These are phyloP conservation scores for Aphanocladium album DNA, from an alignment of 2,329 filamentous ascomycete genomes.

Conservation along the genomic window DNA sequence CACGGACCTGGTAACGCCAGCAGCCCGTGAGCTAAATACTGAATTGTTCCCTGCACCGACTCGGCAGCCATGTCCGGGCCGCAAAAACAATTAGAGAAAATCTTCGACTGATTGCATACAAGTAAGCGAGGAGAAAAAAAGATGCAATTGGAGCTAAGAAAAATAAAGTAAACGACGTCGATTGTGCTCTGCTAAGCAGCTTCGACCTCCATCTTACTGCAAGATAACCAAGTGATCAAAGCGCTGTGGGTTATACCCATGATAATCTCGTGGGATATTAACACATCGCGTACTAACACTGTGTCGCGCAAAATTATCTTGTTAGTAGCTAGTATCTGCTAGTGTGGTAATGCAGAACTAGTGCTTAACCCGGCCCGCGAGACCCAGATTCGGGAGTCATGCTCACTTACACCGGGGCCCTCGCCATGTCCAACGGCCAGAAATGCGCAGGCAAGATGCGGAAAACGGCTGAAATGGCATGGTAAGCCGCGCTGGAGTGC, in stretches of 20 bases:
- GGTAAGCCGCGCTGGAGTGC: neutral
- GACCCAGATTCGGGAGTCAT: neutral
- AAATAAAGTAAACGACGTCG: neutral
- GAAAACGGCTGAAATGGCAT: neutral
- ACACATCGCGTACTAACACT: neutral
- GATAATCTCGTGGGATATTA: no score
- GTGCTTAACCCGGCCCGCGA: slow-evolving; percentile 4
- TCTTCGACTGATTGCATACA: neutral
- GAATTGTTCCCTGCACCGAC: neutral
- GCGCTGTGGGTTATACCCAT: neutral
- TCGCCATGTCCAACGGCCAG: neutral
- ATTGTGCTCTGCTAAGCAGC: neutral
- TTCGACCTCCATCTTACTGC: neutral
- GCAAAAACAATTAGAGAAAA: neutral
- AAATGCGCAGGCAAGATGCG: neutral
- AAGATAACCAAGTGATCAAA: neutral
- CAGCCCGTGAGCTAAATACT: neutral
- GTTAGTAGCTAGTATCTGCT: neutral
- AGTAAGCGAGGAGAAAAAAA: neutral
- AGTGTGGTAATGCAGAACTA: neutral
- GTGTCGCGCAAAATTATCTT: rapidly evolving
- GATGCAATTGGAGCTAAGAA: neutral
- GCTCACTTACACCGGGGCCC: slow-evolving; percentile 9
- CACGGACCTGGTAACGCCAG: neutral
- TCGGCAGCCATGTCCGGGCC: neutral